Evolutionary conservation across 164 flowering plant genomes (phyloP).

Genomic region (Umbellularia californica): DNA sequence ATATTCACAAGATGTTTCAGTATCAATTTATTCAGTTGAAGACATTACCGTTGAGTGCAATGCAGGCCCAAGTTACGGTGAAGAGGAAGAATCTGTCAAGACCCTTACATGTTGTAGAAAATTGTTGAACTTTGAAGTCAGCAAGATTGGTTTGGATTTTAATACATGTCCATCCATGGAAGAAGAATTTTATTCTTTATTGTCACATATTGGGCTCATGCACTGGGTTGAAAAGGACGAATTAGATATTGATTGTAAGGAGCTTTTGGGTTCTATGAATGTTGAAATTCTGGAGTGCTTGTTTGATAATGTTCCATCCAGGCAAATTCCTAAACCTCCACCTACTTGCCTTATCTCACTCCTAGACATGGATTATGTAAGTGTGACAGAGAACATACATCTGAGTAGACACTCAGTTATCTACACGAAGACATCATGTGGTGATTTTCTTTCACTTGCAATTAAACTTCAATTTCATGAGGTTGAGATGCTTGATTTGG

Average conservation of each 20-base stretch:
- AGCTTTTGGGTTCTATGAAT: conserved; percentile 37
- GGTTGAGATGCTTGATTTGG: conserved; percentile 45
- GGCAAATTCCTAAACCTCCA: conserved; percentile 29
- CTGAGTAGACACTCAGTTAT: conserved; percentile 15
- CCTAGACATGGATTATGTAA: conserved; percentile 36
- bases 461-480: conserved; percentile 50
- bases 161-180: conserved; percentile 16
- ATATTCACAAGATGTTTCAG: conserved; percentile 26
- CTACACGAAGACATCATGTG: conserved; percentile 17
- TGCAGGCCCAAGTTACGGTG: conserved; percentile 22
- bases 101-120: conserved; percentile 4
- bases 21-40: conserved; percentile 45
- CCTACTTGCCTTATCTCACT: conserved; percentile 19
- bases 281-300: conserved; percentile 32
- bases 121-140: conserved; percentile 62
- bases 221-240: conserved; percentile 20
- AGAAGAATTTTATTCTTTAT: conserved; percentile 30
- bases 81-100: conserved; percentile 41
- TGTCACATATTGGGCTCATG: conserved; percentile 30
- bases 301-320: conserved; percentile 23
- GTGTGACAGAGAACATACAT: conserved; percentile 23
- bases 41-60: conserved; percentile 27
- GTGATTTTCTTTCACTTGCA: conserved; percentile 9
- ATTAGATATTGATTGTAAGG: conserved; percentile 23
- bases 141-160: conserved; percentile 38